Percentiles rank a stretch among this genome's conserved stretches.
phyloP scores from a whole-genome alignment of 2,329 filamentous ascomycete genomes.

The Paecilomyces sp. region DNA sequence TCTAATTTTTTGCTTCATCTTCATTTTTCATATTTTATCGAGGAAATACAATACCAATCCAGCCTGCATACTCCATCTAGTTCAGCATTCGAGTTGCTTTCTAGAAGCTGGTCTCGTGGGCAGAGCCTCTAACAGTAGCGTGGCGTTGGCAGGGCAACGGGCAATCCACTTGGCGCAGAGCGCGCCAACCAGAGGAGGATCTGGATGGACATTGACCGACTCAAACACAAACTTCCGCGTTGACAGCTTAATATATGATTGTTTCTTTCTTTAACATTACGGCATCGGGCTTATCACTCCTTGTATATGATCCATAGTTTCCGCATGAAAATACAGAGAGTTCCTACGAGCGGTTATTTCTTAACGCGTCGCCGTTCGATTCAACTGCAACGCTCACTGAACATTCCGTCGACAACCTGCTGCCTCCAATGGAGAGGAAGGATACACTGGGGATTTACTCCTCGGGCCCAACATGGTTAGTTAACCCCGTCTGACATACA shows the following conservation, averaged over 20 bases:
- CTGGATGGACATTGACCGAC: not conserved
- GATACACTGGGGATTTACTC: not conserved
- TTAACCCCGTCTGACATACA: not conserved
- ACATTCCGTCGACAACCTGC: not conserved
- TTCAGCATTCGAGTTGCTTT: no score
- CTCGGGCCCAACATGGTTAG: not conserved
- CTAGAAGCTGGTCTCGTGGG: no score
- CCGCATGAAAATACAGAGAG: no score
- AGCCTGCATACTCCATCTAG: no score
- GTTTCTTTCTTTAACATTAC: not conserved
- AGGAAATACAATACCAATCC: no score
- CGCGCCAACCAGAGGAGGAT: not conserved
- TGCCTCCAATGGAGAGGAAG: not conserved
- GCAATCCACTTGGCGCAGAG: not conserved
- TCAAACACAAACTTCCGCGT: not conserved
- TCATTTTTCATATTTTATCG: no score
- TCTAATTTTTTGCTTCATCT: no score
- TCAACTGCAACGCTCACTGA: not conserved
- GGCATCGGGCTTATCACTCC: not conserved
- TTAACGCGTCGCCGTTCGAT: not conserved
- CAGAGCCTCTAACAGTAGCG: not conserved
- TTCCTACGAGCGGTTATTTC: not conserved
- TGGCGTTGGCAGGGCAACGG: constrained; percentile 18
- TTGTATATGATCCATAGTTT: not conserved
- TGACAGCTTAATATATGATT: not conserved